These are phyloP conservation scores for Labyrinthula sp. DNA, from an alignment of 352 stramenopile species.

Conservation along the genomic window DNA sequence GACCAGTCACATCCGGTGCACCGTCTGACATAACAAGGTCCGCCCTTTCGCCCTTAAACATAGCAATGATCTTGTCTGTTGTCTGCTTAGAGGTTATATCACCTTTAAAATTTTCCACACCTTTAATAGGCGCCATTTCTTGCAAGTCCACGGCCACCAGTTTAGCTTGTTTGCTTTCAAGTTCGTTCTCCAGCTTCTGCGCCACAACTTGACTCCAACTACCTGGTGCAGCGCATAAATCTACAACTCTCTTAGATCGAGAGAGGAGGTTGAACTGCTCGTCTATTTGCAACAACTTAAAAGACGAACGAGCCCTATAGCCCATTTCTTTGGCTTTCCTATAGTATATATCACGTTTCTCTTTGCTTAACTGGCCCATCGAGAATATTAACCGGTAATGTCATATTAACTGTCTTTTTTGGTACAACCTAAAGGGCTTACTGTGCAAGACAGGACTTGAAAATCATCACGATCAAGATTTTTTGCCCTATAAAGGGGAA, in stretches of 20 bases:
- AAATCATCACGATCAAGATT: no score
- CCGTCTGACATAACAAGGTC: conserved; percentile 95
- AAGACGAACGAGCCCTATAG: conserved; percentile 85
- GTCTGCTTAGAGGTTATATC: conserved; percentile 85
- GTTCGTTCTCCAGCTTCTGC: conserved; percentile 46
- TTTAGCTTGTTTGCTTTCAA: conserved; percentile 21
- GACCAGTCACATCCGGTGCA: conserved; percentile 93
- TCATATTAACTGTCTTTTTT: no score
- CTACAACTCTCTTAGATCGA: conserved; percentile 70
- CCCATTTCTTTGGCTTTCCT: conserved; percentile 74
- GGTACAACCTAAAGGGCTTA: no score
- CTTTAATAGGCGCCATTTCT: conserved; percentile 88
- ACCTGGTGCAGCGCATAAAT: conserved; percentile 90
- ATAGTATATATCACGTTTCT: conserved; percentile 43
- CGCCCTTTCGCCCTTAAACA: conserved; percentile 71
- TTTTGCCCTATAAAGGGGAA: no score
- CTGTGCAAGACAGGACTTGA: no score
- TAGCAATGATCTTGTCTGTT: conserved; percentile 73
- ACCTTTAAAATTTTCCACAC: conserved; percentile 80
- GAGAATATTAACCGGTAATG: no score
- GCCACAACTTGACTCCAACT: conserved; percentile 92
- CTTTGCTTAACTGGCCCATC: no score
- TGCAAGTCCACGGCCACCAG: conserved; percentile 96
- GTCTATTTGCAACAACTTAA: conserved; percentile 96
- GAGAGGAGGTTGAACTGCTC: conserved; percentile 83